Evolutionary conservation across 441 rosid species (phyloP).

Genomic region (Flueggea neowawraea): DNA sequence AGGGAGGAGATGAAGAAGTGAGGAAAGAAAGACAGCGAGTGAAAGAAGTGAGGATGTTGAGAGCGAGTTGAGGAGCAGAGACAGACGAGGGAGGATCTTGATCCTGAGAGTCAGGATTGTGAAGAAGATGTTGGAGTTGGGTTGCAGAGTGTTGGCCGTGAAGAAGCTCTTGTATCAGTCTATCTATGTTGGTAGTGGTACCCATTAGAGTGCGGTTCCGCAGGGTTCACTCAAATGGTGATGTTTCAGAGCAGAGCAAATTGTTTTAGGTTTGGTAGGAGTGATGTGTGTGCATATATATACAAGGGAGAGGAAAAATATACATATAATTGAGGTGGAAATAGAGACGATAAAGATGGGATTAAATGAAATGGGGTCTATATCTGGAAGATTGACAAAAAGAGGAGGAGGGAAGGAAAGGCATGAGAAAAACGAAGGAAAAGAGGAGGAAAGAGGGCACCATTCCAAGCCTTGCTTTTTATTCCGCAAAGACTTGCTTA

Average conservation of each 20-base stretch:
- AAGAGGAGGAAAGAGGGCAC: not conserved
- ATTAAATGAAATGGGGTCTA: not conserved
- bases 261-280: too few species aligned
- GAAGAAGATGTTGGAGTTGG: slow-evolving; percentile 43
- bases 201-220: not conserved
- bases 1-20: slow-evolving; percentile 11
- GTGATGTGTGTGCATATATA: not conserved
- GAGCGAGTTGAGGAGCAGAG: slow-evolving; percentile 27
- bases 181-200: slow-evolving; percentile 11
- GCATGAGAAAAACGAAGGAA: slow-evolving; percentile 3
- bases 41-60: slow-evolving; percentile 57
- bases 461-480: too few species aligned
- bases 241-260: too few species aligned
- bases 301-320: not conserved
- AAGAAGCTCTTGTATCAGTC: slow-evolving; percentile 32
- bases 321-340: not conserved
- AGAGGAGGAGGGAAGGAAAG: not conserved
- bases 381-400: not conserved
- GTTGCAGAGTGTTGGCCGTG: slow-evolving; percentile 42
- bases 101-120: slow-evolving; percentile 13
- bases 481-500: too few species aligned
- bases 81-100: not conserved
- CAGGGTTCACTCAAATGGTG: too few species aligned
- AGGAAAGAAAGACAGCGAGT: slow-evolving; percentile 37
- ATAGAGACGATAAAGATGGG: too few species aligned